Percentiles rank a stretch among this genome's conserved stretches.
Evolutionary conservation across 106 monocot species (phyloP).

Genomic region (Platanthera zijinensis): DNA sequence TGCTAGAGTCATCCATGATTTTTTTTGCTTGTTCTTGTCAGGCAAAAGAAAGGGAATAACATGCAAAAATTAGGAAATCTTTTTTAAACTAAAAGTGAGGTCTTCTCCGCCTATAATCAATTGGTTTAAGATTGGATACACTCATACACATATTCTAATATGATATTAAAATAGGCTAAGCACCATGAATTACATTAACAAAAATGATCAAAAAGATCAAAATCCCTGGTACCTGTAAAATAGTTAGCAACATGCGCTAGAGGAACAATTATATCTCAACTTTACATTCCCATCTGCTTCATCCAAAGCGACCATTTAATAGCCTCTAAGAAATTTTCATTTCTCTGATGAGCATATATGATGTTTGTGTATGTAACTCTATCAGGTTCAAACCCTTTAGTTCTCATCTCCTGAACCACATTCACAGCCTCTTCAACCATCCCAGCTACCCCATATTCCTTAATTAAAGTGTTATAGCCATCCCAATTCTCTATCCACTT

Average conservation of each 20-base stretch:
- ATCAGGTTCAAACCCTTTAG: constrained; percentile 56
- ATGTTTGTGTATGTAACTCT: constrained; percentile 66
- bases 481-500: constrained; percentile 85
- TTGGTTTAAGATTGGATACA: too few relatives aligned
- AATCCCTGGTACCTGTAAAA: neutral
- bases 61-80: too few relatives aligned
- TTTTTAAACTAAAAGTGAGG: too few relatives aligned
- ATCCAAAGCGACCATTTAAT: constrained; percentile 99
- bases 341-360: constrained; percentile 68
- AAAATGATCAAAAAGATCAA: neutral
- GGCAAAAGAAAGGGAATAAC: too few relatives aligned
- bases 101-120: too few relatives aligned
- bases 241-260: neutral
- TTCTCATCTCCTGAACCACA: constrained; percentile 72
- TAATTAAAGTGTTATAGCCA: constrained; percentile 90
- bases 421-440: constrained; percentile 89
- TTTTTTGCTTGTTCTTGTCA: too few relatives aligned
- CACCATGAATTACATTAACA: neutral
- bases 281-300: constrained; percentile 54
- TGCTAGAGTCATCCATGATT: too few relatives aligned
- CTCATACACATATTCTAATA: too few relatives aligned
- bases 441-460: constrained; percentile 87
- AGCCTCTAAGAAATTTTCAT: constrained; percentile 83
- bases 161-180: too few relatives aligned
- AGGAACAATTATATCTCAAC: constrained; percentile 11